Base-by-base conservation (phyloP, 2,329 filamentous ascomycete genomes). In the Orbilia oligospora region DNA sequence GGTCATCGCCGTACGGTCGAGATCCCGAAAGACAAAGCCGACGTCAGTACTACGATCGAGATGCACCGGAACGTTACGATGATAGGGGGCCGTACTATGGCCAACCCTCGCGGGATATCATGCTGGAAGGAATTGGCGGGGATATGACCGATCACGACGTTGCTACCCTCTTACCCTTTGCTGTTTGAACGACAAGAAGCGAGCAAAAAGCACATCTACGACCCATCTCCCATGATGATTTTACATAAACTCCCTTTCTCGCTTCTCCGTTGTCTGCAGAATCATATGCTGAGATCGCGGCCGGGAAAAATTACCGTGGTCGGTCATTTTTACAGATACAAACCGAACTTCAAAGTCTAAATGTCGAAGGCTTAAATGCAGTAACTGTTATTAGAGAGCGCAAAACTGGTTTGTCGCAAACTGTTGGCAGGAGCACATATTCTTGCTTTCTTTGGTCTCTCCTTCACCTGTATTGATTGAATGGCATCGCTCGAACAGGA, bases 321-420 rank as follows among this genome's bases (percentile, higher is more conserved):
- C 71, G 80, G 79, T 79, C 71, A 79, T 79, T 77, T 67, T 66
- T 85, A 87, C 85, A 90, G 88, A 88, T 90, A 83, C 85, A 86
- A 81, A 85, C 85, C 84, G 88, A 89, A 85, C 84, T 90, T 81
- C 85, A 87, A 81, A 85, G 85, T 80, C 87, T 89, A 80, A 84
- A 86, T 81, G 84, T 88, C 79, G 85, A 87, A 71, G 85, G 85
- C n/a, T 83, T 90, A 76, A 88, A 89, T 81, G 88, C 89, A 81
- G 85, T 89, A 58, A 86, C 88, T 18, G 84, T 90, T 65, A 90
- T 90, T 81, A 87, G 88, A 76, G 88, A 90, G 81, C 86, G 88
- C 71, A 87, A 88, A 77, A 89, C 88, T 20, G 88, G 88, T 89
- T 84, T 80, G 83, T 61, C 49, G 56, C 46, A 73, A 67, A 73